phyloP scores from a whole-genome alignment of 2,329 filamentous ascomycete genomes.

The Penicillium oxalicum region DNA sequence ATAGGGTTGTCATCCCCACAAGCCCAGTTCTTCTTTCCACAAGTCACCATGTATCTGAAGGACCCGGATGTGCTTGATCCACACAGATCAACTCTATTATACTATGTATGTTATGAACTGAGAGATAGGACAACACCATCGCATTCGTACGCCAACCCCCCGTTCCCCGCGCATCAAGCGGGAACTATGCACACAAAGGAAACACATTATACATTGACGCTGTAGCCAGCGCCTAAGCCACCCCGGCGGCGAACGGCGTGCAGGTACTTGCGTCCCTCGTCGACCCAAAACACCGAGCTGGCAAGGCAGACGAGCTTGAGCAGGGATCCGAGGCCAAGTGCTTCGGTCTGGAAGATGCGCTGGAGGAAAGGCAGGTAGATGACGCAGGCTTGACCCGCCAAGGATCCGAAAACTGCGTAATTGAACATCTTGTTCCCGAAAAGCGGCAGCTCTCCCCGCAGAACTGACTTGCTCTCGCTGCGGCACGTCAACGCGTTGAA shows the following conservation, averaged over 20 bases:
- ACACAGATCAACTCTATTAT: constrained; percentile 14
- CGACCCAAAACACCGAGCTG: constrained; percentile 90
- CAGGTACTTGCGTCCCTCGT: constrained; percentile 77
- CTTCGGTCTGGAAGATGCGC: constrained; percentile 92
- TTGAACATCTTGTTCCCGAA: constrained; percentile 93
- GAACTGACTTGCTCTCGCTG: constrained; percentile 80
- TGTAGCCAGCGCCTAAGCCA: constrained; percentile 35
- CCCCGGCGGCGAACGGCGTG: constrained; percentile 26
- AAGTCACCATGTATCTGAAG: constrained; percentile 1
- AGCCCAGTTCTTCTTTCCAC: background rate
- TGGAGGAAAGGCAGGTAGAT: constrained; percentile 94
- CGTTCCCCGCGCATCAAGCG: too few species aligned
- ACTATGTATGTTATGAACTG: constrained; percentile 3
- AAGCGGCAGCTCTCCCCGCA: constrained; percentile 76
- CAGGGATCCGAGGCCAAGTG: constrained; percentile 67
- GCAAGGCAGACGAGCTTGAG: constrained; percentile 66
- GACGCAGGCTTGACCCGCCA: constrained; percentile 81
- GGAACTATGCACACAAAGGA: background rate
- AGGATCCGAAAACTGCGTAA: constrained; percentile 79
- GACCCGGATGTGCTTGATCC: background rate
- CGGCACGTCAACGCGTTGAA: constrained; percentile 95
- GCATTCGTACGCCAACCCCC: too few species aligned
- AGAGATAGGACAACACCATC: too few species aligned
- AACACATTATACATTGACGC: constrained; percentile 34
- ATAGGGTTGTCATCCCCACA: too few species aligned